Conservation (phyloP, 257 asterid species). For the Solanum arcanum region DNA sequence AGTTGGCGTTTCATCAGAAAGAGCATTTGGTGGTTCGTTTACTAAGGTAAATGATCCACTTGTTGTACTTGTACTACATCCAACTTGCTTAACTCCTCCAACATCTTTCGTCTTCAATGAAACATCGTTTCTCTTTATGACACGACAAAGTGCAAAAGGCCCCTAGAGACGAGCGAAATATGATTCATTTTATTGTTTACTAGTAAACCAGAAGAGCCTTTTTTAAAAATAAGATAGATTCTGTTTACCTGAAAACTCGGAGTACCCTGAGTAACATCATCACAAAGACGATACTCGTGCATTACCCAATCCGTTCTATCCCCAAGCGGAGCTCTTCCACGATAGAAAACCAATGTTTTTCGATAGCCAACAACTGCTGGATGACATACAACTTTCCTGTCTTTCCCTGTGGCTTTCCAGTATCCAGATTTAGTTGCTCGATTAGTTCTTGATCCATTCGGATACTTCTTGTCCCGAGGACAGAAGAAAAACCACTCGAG, state of each 20-base stretch:
- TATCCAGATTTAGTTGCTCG: slow-evolving; percentile 44
- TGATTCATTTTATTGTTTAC: not conserved
- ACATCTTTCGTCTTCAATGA: slow-evolving; percentile 7
- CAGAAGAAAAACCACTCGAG: slow-evolving; percentile 49
- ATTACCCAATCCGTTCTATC: slow-evolving; percentile 44
- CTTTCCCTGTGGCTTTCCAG: slow-evolving; percentile 54
- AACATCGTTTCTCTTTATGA: slow-evolving; percentile 26
- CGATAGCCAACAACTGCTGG: slow-evolving; percentile 25
- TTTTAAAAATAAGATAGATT: not conserved
- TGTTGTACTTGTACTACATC: slow-evolving; percentile 1
- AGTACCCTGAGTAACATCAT: slow-evolving; percentile 17
- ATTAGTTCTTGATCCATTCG: slow-evolving; percentile 40
- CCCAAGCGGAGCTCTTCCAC: slow-evolving; percentile 45
- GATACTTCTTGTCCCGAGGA: slow-evolving; percentile 39
- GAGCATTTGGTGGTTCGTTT: slow-evolving; percentile 12
- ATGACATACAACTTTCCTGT: slow-evolving; percentile 30
- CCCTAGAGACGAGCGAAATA: slow-evolving; percentile 11
- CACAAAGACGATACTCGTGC: slow-evolving; percentile 45
- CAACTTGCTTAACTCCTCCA: slow-evolving; percentile 12
- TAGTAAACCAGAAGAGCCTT: not conserved
- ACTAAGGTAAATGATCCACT: not conserved
- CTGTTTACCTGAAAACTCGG: not conserved
- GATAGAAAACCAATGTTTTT: slow-evolving; percentile 40
- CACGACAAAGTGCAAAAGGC: slow-evolving; percentile 30
- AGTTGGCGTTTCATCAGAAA: slow-evolving; percentile 7